Percentiles rank a stretch among this genome's conserved stretches.
Conservation (phyloP, 2,329 filamentous ascomycete species). For the Lachnellula occidentalis region DNA sequence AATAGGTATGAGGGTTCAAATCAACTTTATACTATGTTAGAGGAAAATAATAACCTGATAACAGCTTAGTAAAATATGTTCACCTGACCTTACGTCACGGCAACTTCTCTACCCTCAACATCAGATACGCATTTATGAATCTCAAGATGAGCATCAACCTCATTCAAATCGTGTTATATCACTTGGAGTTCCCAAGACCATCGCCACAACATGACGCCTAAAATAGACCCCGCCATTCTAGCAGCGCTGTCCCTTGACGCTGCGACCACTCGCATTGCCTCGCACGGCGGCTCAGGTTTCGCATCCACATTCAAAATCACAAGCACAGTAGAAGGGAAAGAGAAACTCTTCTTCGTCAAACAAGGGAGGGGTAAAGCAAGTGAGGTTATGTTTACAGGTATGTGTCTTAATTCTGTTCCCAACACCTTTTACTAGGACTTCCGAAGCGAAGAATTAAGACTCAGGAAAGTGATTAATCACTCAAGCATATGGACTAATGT, state of each 20-base stretch:
- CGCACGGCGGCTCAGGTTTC: conserved; percentile 63
- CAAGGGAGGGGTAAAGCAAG: conserved; percentile 55
- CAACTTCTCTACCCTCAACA: not conserved
- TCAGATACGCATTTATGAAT: not conserved
- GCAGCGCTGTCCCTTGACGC: conserved; percentile 55
- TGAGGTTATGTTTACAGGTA: conserved; percentile 65
- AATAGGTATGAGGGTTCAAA: too few relatives aligned
- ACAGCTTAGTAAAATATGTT: not conserved
- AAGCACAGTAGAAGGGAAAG: conserved; percentile 29
- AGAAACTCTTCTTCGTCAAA: conserved; percentile 64
- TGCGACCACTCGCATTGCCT: conserved; percentile 46
- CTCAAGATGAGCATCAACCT: not conserved
- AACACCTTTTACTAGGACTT: conserved; percentile 5
- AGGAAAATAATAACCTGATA: too few relatives aligned
- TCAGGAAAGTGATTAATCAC: not conserved
- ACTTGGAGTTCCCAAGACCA: not conserved
- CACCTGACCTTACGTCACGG: conserved; percentile 9
- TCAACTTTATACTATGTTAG: too few relatives aligned
- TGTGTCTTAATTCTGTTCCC: not conserved
- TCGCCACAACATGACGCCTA: conserved; percentile 35
- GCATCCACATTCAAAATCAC: conserved; percentile 60
- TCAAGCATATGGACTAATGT: too few relatives aligned
- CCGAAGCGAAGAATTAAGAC: too few relatives aligned
- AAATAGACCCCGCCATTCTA: conserved; percentile 58
- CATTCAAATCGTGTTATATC: not conserved